phyloP scores from a whole-genome alignment of 768 basidiomycete species.

The Arthromyces matolae region DNA sequence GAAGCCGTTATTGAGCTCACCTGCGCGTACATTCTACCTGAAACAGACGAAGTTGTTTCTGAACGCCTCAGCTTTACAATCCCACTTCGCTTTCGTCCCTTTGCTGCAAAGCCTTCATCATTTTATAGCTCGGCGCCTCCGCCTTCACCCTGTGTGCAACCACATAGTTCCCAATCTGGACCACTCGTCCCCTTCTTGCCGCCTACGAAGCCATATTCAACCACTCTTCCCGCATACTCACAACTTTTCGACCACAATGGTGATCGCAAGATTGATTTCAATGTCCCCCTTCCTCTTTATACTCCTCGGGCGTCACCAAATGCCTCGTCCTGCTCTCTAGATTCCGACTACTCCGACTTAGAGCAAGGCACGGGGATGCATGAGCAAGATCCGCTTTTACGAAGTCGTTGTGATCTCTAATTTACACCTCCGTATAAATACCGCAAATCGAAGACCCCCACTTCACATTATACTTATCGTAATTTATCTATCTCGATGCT shows the following conservation, averaged over 20 bases:
- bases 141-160: slow-evolving; percentile 4
- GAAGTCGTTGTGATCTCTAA: not conserved
- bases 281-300: slow-evolving; percentile 61
- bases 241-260: slow-evolving; percentile 75
- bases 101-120: slow-evolving; percentile 31
- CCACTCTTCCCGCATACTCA: slow-evolving; percentile 66
- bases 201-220: slow-evolving; percentile 18
- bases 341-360: not conserved
- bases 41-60: slow-evolving; percentile 26
- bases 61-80: slow-evolving; percentile 42
- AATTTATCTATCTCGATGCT: no score
- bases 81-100: slow-evolving; percentile 47
- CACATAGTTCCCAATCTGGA: slow-evolving; percentile 1
- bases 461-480: not conserved
- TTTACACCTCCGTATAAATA: slow-evolving; percentile 4
- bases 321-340: slow-evolving; percentile 7
- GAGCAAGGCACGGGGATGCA: slow-evolving; percentile 2
- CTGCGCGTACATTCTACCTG: slow-evolving; percentile 51
- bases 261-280: slow-evolving; percentile 65
- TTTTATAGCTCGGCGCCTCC: slow-evolving; percentile 13
- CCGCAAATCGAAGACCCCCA: not conserved
- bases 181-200: slow-evolving; percentile 13
- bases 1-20: slow-evolving; percentile 48
- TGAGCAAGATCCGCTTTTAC: slow-evolving; percentile 5
- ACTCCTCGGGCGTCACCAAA: slow-evolving; percentile 33